These are phyloP conservation scores for Neofusicoccum parvum DNA, from an alignment of 2,329 filamentous ascomycete genomes.

Conservation along the genomic window DNA sequence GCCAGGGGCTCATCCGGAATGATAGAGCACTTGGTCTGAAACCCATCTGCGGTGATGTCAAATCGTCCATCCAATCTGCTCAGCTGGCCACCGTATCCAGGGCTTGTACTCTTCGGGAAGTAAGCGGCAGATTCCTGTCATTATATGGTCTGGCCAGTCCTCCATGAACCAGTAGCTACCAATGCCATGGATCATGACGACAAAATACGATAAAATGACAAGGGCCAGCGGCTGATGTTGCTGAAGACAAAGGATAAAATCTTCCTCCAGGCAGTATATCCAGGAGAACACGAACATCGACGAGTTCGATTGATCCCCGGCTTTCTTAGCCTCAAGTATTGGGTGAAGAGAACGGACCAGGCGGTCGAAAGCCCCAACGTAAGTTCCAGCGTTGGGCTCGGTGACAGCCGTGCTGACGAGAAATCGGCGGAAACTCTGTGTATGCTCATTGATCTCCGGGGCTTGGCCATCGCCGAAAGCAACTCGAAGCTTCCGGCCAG, in stretches of 20 bases:
- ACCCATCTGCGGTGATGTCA: too few species aligned
- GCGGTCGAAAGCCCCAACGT: neutral
- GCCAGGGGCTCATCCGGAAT: too few species aligned
- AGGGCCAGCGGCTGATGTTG: conserved; percentile 18
- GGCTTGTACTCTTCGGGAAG: conserved; percentile 9
- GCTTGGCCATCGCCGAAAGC: neutral
- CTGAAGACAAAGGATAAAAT: conserved; percentile 16
- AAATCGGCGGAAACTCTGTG: neutral
- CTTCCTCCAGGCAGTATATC: conserved; percentile 6
- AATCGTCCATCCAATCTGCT: conserved; percentile 18
- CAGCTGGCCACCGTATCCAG: conserved; percentile 21
- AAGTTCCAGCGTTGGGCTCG: neutral
- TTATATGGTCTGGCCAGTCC: conserved; percentile 19
- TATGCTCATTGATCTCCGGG: neutral
- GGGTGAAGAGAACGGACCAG: neutral
- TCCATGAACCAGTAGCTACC: conserved; percentile 14
- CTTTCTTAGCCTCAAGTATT: neutral
- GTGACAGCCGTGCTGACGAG: neutral
- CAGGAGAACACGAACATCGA: neutral
- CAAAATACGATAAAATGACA: conserved; percentile 4
- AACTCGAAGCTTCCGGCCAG: neutral
- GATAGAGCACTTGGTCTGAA: too few species aligned
- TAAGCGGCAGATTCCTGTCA: neutral
- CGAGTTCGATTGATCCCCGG: neutral
- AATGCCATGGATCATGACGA: neutral